Evolutionary conservation across 1,139 yeast species (phyloP).

Genomic region (Entelexis sorbosivorans): DNA sequence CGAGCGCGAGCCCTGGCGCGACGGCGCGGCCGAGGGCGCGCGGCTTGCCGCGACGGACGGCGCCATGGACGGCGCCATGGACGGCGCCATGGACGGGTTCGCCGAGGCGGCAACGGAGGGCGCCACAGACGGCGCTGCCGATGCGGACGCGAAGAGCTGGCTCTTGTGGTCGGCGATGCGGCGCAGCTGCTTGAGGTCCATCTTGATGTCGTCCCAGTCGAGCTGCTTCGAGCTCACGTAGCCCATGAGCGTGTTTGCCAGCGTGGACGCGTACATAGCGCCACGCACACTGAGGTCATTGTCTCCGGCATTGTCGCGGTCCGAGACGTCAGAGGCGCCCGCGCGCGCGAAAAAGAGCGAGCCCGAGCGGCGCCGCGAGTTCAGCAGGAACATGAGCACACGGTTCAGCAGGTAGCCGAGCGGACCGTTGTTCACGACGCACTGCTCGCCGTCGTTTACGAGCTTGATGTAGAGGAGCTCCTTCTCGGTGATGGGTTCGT

Average conservation of each 20-base stretch:
- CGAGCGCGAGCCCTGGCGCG: slow-evolving; percentile 13
- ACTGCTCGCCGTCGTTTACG: slow-evolving; percentile 80
- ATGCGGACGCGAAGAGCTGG: slow-evolving; percentile 19
- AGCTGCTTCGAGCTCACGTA: slow-evolving; percentile 29
- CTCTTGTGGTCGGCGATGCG: slow-evolving; percentile 19
- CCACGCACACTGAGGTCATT: slow-evolving; percentile 32
- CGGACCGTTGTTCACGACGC: slow-evolving; percentile 68
- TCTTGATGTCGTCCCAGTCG: slow-evolving; percentile 16
- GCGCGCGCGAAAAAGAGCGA: slow-evolving; percentile 76
- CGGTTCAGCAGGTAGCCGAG: slow-evolving; percentile 82
- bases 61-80: slow-evolving; percentile 5
- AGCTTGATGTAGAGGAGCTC: slow-evolving; percentile 63
- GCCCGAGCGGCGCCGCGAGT: slow-evolving; percentile 72
- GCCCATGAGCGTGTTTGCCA: slow-evolving; percentile 34
- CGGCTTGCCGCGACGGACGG: slow-evolving; percentile 10
- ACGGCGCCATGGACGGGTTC: background rate
- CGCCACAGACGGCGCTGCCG: slow-evolving; percentile 10
- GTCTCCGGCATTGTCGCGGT: slow-evolving; percentile 31
- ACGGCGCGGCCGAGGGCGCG: slow-evolving; percentile 6
- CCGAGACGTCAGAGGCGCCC: slow-evolving; percentile 28
- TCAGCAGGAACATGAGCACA: slow-evolving; percentile 82
- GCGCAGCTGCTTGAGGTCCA: slow-evolving; percentile 18
- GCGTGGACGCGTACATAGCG: slow-evolving; percentile 31
- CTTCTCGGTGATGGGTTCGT: slow-evolving; percentile 39
- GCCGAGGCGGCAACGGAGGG: slow-evolving; percentile 2